Evolutionary conservation across 805 yeast species (phyloP).

Genomic region (Tetrapisispora phaffii): DNA sequence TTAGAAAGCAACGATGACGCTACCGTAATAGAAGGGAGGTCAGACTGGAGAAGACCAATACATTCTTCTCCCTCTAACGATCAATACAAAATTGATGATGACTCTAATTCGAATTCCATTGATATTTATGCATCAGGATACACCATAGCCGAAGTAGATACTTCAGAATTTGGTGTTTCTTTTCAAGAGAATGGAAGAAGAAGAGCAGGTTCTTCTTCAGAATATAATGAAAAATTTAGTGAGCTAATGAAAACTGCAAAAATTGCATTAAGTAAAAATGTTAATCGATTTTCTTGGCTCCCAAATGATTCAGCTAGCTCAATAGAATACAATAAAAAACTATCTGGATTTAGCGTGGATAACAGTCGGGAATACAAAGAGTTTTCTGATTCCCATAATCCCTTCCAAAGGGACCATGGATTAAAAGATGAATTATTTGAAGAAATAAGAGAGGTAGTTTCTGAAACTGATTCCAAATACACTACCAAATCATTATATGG

Average conservation of each 20-base stretch:
- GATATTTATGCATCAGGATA: background rate
- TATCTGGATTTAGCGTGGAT: background rate
- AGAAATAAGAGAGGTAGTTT: background rate
- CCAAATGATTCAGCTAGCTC: background rate
- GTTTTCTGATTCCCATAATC: background rate
- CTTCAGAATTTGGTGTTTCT: background rate
- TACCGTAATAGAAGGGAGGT: background rate
- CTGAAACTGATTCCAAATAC: background rate
- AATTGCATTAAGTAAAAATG: background rate
- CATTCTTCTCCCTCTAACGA: background rate
- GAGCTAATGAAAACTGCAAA: background rate
- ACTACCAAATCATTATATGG: background rate
- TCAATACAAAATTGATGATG: background rate
- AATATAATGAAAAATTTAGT: background rate
- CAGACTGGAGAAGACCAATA: background rate
- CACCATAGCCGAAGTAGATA: background rate
- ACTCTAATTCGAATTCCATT: background rate
- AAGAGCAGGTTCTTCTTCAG: background rate
- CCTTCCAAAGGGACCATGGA: background rate
- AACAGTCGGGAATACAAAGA: background rate
- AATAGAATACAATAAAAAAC: background rate
- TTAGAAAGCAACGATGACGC: background rate
- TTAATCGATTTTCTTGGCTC: background rate
- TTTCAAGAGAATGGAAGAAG: background rate
- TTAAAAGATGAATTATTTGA: background rate